phyloP scores from a whole-genome alignment of 495 filamentous ascomycete species.

The Neurospora hispaniola region DNA sequence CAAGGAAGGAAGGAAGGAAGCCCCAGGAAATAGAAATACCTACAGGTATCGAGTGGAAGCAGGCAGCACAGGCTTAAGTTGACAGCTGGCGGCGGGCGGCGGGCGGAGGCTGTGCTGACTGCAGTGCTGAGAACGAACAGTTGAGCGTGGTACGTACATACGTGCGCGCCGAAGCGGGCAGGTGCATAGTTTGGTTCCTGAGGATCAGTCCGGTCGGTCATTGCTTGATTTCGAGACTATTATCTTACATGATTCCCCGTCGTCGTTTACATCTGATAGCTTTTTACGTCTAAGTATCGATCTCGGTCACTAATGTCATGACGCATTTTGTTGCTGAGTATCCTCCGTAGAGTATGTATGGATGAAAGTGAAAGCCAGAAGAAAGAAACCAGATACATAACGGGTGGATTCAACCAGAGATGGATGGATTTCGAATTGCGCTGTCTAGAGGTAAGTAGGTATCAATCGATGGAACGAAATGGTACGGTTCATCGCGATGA shows the following conservation, averaged over 20 bases:
- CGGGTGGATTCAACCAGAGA: neutral
- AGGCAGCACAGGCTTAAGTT: too few relatives aligned
- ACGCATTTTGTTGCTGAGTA: neutral
- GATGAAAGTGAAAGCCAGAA: neutral
- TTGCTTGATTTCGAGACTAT: neutral
- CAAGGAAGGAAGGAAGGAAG: too few relatives aligned
- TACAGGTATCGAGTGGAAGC: too few relatives aligned
- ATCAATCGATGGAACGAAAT: neutral
- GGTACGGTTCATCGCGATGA: neutral
- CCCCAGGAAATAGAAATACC: too few relatives aligned
- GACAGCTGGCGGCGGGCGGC: too few relatives aligned
- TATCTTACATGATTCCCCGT: neutral
- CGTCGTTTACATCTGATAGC: neutral
- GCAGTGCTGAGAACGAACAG: too few relatives aligned
- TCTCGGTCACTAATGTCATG: neutral
- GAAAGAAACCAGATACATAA: neutral
- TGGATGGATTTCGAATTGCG: neutral
- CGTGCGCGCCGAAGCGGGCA: too few relatives aligned
- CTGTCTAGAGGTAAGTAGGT: neutral
- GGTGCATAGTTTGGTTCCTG: neutral
- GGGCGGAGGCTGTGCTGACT: too few relatives aligned
- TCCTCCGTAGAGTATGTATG: neutral
- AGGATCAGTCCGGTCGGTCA: neutral
- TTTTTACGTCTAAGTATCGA: neutral
- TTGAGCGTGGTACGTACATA: too few relatives aligned